Base-by-base conservation (phyloP, 495 filamentous ascomycete genomes). In the Neurospora terricola region DNA sequence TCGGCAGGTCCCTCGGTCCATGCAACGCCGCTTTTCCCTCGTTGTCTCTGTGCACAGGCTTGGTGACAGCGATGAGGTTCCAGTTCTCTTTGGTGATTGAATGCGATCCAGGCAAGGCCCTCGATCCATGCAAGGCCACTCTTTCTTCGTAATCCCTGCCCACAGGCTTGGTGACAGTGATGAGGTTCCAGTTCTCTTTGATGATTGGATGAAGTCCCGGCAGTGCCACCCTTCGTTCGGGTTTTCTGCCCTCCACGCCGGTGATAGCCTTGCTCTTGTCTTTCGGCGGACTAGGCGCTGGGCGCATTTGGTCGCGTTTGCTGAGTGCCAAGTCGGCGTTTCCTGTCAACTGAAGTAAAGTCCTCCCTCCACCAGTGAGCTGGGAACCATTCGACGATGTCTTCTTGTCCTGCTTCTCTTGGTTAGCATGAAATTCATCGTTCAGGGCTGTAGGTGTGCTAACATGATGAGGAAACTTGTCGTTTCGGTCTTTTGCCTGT, bases 21-120 rank as follows among this genome's bases (percentile, higher is more conserved):
- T 34, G 14, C 12, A 62, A 2, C 2, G 0, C 5, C 27, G 1
- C 45, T 12, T 7, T 14, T 62, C 12, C 14, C 2, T 16, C 12
- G 27, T 62, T 6, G 1, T 14, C 23, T 18, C 23, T 9, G 1
- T 1, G 0, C 12, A 62, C 5, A 27, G 54, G 54, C 7, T 62
- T 62, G 21, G 27, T 62, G 21, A 34, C 1, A 1, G 5, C 12
- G 11, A 34, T 62, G 23, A 62, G 9, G 6, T 62, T 62, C 54
- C 27, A 34, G 27, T 30, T 27, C 14, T 62, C 11, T 16, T 27
- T 18, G 27, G 3, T 16, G 12, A 4, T 16, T 14, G 11, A 2
- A 30, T 34, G 12, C 6, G 12, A 0, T 12, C 4, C 21, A 0
- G 27, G 23, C 0, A 62, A 16, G 23, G 27, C 6, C 7, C 54